A percentile compares a stretch with the other conserved stretches of the same genome.
Evolutionary conservation across 352 stramenopile genomes (phyloP).

Genomic region (Saprolegnia parasitica): DNA sequence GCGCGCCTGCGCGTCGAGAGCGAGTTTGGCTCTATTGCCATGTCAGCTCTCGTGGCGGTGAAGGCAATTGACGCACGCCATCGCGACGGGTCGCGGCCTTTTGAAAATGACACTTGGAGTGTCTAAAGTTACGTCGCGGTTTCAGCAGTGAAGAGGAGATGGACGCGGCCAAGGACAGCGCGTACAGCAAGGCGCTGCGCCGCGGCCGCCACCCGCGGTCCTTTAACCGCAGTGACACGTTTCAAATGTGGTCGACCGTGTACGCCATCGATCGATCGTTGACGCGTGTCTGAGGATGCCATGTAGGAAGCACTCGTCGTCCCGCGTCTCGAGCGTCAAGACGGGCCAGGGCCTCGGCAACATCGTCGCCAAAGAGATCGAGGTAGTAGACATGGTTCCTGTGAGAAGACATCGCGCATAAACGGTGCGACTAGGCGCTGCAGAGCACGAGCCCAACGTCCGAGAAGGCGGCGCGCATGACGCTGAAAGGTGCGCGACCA

Average conservation of each 20-base stretch:
- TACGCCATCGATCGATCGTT: background rate
- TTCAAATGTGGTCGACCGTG: conserved; percentile 3
- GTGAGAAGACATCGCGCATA: too few relatives aligned
- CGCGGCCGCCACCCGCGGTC: conserved; percentile 12
- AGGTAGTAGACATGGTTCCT: too few relatives aligned
- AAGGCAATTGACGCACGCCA: background rate
- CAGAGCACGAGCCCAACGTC: background rate
- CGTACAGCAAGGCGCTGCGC: conserved; percentile 18
- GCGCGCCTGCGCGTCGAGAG: conserved; percentile 1
- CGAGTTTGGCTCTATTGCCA: conserved; percentile 2
- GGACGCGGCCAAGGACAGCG: background rate
- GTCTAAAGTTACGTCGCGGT: background rate
- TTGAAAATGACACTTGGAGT: background rate
- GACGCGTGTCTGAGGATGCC: background rate
- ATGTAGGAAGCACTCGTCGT: conserved; percentile 18
- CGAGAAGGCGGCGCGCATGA: background rate
- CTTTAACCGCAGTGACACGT: conserved; percentile 20
- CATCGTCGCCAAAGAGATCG: conserved; percentile 20
- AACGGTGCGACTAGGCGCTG: background rate
- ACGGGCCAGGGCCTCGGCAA: conserved; percentile 16
- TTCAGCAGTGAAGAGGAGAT: background rate
- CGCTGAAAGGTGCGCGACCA: background rate
- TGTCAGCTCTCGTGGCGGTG: background rate
- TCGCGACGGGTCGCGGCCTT: background rate
- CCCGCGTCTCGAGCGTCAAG: conserved; percentile 11